Percentiles rank a stretch among this genome's conserved stretches.
Conservation (phyloP, 371 early-diverging fungal genomes). For the Dinochytrium kinnereticum region DNA sequence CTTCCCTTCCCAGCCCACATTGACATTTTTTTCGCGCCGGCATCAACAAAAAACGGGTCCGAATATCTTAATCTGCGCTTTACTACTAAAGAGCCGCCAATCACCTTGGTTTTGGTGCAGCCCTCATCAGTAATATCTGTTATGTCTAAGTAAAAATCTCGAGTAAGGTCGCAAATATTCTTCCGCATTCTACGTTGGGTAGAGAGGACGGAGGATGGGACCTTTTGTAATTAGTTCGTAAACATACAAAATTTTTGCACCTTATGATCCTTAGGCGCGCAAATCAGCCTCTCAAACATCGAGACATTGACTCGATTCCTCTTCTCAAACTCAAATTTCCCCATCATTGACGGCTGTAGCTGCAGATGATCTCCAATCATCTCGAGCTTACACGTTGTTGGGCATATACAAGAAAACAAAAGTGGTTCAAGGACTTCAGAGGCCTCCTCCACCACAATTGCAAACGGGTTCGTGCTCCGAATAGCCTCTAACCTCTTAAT, state of each 20-base stretch:
- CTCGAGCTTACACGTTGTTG: slow-evolving; percentile 38
- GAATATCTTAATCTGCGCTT: too few species aligned
- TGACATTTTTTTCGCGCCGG: neutral
- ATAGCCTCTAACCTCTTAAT: slow-evolving; percentile 40
- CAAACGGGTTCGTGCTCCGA: slow-evolving; percentile 39
- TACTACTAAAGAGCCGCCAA: too few species aligned
- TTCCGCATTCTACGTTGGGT: slow-evolving; percentile 40
- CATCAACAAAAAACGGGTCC: neutral
- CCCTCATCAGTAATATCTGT: slow-evolving; percentile 34
- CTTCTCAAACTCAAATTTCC: slow-evolving; percentile 42
- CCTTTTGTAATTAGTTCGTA: slow-evolving; percentile 1
- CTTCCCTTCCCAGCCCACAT: slow-evolving; percentile 25
- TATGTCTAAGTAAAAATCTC: slow-evolving; percentile 38
- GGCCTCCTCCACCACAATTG: slow-evolving; percentile 46
- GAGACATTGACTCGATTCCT: slow-evolving; percentile 41
- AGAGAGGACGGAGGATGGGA: slow-evolving; percentile 7
- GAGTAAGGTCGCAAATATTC: slow-evolving; percentile 39
- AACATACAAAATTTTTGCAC: slow-evolving; percentile 21
- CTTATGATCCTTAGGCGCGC: slow-evolving; percentile 20
- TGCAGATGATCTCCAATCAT: slow-evolving; percentile 48
- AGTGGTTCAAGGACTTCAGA: slow-evolving; percentile 47
- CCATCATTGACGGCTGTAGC: slow-evolving; percentile 41
- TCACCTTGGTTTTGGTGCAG: slow-evolving; percentile 26
- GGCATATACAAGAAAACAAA: slow-evolving; percentile 34
- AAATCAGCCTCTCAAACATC: slow-evolving; percentile 38